These are phyloP conservation scores for Kodamaea jinghongensis DNA, from an alignment of 805 yeast genomes.

Conservation along the genomic window DNA sequence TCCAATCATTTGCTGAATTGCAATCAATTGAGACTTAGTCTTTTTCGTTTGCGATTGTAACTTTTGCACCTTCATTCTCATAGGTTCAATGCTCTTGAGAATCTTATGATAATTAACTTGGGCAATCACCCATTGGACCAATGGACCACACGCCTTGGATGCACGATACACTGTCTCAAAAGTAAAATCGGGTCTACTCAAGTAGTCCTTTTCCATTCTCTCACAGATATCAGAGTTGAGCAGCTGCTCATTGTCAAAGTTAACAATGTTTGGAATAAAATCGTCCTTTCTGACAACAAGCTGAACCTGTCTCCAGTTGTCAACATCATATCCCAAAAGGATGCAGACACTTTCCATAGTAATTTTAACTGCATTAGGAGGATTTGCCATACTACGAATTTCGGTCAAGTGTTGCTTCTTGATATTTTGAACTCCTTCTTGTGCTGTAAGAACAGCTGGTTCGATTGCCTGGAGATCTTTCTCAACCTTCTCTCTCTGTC, in stretches of 20 bases:
- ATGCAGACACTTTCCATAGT: slow-evolving; percentile 86
- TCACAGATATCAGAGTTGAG: slow-evolving; percentile 52
- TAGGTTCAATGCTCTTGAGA: slow-evolving; percentile 69
- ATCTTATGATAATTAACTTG: slow-evolving; percentile 77
- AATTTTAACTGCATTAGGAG: slow-evolving; percentile 82
- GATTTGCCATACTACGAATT: slow-evolving; percentile 82
- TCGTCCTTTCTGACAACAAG: slow-evolving; percentile 79
- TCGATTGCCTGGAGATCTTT: slow-evolving; percentile 72
- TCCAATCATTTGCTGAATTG: slow-evolving; percentile 75
- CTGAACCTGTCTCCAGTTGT: slow-evolving; percentile 81
- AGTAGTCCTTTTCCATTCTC: slow-evolving; percentile 57
- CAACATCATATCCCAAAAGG: slow-evolving; percentile 67
- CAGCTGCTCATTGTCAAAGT: slow-evolving; percentile 61
- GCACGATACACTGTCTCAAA: slow-evolving; percentile 80
- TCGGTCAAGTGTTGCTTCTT: slow-evolving; percentile 92
- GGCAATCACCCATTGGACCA: slow-evolving; percentile 84
- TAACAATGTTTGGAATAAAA: slow-evolving; percentile 78
- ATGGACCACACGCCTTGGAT: slow-evolving; percentile 93
- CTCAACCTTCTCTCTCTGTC: slow-evolving; percentile 53
- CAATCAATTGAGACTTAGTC: slow-evolving; percentile 66
- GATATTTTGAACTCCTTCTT: slow-evolving; percentile 84
- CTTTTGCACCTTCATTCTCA: slow-evolving; percentile 58
- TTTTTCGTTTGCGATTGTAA: slow-evolving; percentile 61
- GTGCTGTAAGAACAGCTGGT: slow-evolving; percentile 83
- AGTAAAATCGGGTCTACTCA: slow-evolving; percentile 62